Conservation (phyloP, 768 basidiomycete species). For the Lyophyllum shimeji region DNA sequence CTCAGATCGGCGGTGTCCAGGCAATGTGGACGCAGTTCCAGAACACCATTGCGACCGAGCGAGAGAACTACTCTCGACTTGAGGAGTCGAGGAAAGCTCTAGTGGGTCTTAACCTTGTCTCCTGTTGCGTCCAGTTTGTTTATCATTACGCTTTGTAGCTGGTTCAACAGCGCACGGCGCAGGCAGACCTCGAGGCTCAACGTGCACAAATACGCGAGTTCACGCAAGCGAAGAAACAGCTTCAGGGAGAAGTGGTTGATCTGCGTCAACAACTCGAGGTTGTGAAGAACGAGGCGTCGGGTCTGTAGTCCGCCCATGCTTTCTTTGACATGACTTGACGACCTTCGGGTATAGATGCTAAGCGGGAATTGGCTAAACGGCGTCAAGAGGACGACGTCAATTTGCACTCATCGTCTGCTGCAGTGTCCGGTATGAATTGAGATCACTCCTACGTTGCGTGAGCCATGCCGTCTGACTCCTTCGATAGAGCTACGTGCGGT, state of each 20-base stretch:
- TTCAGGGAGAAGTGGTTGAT: slow-evolving; percentile 53
- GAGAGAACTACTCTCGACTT: slow-evolving; percentile 59
- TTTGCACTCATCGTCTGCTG: slow-evolving; percentile 55
- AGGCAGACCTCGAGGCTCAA: slow-evolving; percentile 64
- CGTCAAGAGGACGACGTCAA: slow-evolving; percentile 66
- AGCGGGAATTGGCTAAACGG: slow-evolving; percentile 56
- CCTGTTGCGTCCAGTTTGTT: background rate
- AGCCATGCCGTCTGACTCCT: background rate
- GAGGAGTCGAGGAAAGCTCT: slow-evolving; percentile 73
- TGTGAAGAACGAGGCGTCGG: slow-evolving; percentile 56
- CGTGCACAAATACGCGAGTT: slow-evolving; percentile 64
- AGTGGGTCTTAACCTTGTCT: slow-evolving; percentile 36
- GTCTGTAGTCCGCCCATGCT: slow-evolving; percentile 33
- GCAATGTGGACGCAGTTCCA: slow-evolving; percentile 69
- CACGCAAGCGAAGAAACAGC: slow-evolving; percentile 51
- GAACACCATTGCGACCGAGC: slow-evolving; percentile 55
- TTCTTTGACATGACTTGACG: background rate
- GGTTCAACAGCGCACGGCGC: slow-evolving; percentile 62
- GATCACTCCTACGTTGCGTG: background rate
- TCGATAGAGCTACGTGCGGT: slow-evolving; percentile 59
- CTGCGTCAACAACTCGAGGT: slow-evolving; percentile 58
- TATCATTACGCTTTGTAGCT: slow-evolving; percentile 36
- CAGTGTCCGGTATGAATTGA: slow-evolving; percentile 47
- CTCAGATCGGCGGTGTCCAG: slow-evolving; percentile 62
- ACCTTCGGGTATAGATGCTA: slow-evolving; percentile 42